phyloP scores from a whole-genome alignment of 2,329 filamentous ascomycete genomes.

The Pyricularia pennisetigena region DNA sequence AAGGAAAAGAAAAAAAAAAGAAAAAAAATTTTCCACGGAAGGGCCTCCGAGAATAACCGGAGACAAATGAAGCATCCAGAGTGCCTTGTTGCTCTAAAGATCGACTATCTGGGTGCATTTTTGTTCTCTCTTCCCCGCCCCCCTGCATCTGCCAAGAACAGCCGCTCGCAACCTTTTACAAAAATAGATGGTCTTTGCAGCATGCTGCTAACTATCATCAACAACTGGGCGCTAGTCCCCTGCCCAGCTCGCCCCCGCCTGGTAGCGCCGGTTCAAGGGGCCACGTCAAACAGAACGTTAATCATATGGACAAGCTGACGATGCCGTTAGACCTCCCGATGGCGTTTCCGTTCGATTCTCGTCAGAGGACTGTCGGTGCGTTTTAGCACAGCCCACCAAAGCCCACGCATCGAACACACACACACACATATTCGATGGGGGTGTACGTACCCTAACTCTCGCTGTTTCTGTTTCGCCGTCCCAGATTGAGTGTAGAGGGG shows the following conservation, averaged over 20 bases:
- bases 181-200: neutral
- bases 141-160: neutral
- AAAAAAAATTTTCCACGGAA: neutral
- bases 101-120: neutral
- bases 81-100: neutral
- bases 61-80: neutral
- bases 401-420: neutral
- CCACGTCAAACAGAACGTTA: neutral
- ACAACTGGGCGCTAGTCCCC: neutral
- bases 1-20: neutral
- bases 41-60: neutral
- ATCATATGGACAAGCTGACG: neutral
- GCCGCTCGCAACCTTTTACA: neutral
- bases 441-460: too few species aligned
- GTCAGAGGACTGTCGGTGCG: neutral
- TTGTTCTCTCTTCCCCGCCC: too few species aligned
- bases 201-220: neutral
- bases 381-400: neutral
- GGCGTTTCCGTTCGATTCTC: neutral
- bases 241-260: neutral
- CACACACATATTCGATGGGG: too few species aligned
- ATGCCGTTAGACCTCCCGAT: neutral
- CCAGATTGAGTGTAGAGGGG: neutral
- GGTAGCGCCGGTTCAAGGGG: neutral
- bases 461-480: neutral